Base-by-base conservation (phyloP, 1,284 basidiomycete species). In the Rhodotorula sp. region DNA sequence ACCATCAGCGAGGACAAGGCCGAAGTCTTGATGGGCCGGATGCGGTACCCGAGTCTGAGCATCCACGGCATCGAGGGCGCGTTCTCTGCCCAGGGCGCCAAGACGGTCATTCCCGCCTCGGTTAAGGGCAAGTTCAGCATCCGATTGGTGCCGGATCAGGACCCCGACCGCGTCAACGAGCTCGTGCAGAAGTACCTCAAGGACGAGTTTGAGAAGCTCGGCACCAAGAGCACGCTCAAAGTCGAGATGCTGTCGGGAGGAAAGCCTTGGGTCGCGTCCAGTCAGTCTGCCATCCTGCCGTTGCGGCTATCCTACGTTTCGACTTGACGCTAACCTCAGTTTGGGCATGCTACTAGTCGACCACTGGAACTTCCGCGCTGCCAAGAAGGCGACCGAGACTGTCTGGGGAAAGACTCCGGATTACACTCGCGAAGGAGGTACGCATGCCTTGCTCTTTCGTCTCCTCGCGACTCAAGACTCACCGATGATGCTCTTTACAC, bases 11-110 rank as follows among this genome's bases (percentile, higher is more conserved):
- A 87, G 16, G 90, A 95, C 81, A 95, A 94, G 81, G 87, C 89
- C 47, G 83, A 85, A n/a, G 89, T 92, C 7, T 83, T 97, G 61
- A 97, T 95, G 93, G 91, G 89, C 49, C 88, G 92, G 76, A 93
- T 93, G 91, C 67, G 74, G 21, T 71, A 71, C 60, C 72, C 74
- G 18, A 67, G 59, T 72, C 86, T 99, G 70, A 95, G 93, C 5
- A 83, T 99, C 23, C 95, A 99, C 82, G 97, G 95, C 38, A 95
- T 99, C 79, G 93, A 98, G 82, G 95, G 97, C 67, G 97, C 95
- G 7, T 98, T 98, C 85, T 91, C 88, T 18, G 77, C 77, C 57
- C 72, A 80, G 0, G 82, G 81, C 59, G 78, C 76, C 15, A 69
- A 78, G 87, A 99, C 95, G 0, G 97, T 99, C 79, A 99, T 99